Evolutionary conservation across 2,329 filamentous ascomycete genomes (phyloP).

Genomic region (Boeremia exigua): DNA sequence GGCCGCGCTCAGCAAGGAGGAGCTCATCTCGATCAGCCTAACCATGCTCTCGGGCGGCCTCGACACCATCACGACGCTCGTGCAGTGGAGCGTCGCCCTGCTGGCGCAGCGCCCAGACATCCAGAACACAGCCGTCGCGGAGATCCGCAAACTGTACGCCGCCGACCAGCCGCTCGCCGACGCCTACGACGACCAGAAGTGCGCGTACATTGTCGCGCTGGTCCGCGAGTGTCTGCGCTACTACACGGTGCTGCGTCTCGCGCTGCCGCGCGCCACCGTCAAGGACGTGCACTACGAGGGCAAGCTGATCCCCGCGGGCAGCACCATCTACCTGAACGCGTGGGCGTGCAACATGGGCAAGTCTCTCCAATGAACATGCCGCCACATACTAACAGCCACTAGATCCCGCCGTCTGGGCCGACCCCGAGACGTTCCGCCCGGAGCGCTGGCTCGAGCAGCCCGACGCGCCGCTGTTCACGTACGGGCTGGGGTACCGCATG

Average conservation of each 20-base stretch:
- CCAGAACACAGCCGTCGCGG: slow-evolving; percentile 64
- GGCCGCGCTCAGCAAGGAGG: slow-evolving; percentile 65
- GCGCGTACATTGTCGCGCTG: slow-evolving; percentile 67
- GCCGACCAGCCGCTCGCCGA: slow-evolving; percentile 64
- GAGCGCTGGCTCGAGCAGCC: slow-evolving; percentile 69
- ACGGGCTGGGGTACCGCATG: slow-evolving; percentile 71
- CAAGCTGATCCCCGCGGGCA: slow-evolving; percentile 65
- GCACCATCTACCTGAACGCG: slow-evolving; percentile 69
- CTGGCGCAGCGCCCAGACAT: slow-evolving; percentile 66
- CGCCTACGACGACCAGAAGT: slow-evolving; percentile 67
- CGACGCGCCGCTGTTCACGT: slow-evolving; percentile 69
- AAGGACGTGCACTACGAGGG: slow-evolving; percentile 66
- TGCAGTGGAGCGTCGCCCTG: slow-evolving; percentile 69
- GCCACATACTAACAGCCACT: not conserved
- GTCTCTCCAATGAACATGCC: slow-evolving; percentile 21
- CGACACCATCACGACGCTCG: slow-evolving; percentile 70
- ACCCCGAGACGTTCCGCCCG: slow-evolving; percentile 65
- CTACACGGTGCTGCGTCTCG: slow-evolving; percentile 68
- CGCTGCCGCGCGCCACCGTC: slow-evolving; percentile 66
- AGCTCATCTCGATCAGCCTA: slow-evolving; percentile 69
- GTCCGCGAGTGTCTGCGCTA: slow-evolving; percentile 68
- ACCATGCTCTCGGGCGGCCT: slow-evolving; percentile 73
- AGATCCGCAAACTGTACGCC: slow-evolving; percentile 62
- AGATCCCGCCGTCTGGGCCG: slow-evolving; percentile 63
- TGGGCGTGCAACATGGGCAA: slow-evolving; percentile 74